These are phyloP conservation scores for Dacryopinax primogenitus DNA, from an alignment of 768 basidiomycete species.

Conservation along the genomic window DNA sequence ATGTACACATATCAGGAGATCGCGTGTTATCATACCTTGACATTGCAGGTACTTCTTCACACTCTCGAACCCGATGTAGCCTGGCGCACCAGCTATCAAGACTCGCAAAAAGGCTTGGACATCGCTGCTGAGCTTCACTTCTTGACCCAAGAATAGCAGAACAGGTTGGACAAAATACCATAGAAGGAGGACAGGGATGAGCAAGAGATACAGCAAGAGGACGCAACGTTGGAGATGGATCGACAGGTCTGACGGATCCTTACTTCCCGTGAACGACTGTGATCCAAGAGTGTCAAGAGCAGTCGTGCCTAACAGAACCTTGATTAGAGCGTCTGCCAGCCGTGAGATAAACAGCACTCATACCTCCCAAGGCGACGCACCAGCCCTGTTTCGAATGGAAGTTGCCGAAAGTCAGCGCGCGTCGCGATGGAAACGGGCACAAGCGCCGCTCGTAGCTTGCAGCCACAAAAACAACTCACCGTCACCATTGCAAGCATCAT, in stretches of 20 bases:
- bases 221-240: constrained; percentile 61
- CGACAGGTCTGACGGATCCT: constrained; percentile 46
- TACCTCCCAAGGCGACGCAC: constrained; percentile 60
- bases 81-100: constrained; percentile 52
- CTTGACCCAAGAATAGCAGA: constrained; percentile 51
- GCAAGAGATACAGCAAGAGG: constrained; percentile 47
- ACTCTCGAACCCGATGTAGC: constrained; percentile 61
- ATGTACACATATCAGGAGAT: neutral
- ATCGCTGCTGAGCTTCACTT: constrained; percentile 41
- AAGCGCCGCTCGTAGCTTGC: neutral
- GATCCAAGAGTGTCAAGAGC: constrained; percentile 68
- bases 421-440: constrained; percentile 17
- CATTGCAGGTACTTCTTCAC: constrained; percentile 71
- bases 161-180: constrained; percentile 57
- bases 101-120: constrained; percentile 55
- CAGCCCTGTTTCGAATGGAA: constrained; percentile 38
- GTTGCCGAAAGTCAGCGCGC: constrained; percentile 38
- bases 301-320: constrained; percentile 33
- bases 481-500: constrained; percentile 69
- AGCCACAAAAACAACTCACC: constrained; percentile 32
- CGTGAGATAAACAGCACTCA: neutral
- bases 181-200: constrained; percentile 47
- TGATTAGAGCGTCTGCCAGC: neutral
- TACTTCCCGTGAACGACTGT: constrained; percentile 58
- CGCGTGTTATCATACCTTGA: constrained; percentile 40